phyloP scores from a whole-genome alignment of 179 eudicot species.

The Camellia oleifera region DNA sequence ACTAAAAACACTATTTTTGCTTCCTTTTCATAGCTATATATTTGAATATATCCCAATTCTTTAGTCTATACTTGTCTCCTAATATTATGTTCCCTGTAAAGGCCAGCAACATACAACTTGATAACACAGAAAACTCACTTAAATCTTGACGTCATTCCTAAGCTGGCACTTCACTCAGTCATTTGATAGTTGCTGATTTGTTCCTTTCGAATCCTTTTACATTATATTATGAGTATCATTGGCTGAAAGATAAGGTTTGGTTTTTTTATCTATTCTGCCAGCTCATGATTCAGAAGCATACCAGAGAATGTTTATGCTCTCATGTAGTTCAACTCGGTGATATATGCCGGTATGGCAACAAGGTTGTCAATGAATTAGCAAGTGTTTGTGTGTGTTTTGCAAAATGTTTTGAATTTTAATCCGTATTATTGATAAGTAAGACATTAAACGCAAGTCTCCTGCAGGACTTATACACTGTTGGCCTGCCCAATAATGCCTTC shows the following conservation, averaged over 20 bases:
- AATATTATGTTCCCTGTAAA: neutral
- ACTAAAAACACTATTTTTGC: neutral
- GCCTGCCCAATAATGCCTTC: too few relatives aligned
- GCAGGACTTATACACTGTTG: too few relatives aligned
- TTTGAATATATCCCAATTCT: neutral
- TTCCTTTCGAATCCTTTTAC: neutral
- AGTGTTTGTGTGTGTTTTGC: too few relatives aligned
- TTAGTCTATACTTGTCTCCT: neutral
- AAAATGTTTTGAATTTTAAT: too few relatives aligned
- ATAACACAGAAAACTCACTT: neutral
- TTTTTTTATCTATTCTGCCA: neutral
- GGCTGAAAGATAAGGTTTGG: neutral
- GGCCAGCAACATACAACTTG: neutral
- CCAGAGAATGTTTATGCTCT: neutral
- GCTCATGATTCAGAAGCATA: neutral
- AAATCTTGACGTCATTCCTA: neutral
- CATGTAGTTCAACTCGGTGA: neutral
- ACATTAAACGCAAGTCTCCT: too few relatives aligned
- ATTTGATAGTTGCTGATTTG: neutral
- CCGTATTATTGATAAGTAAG: too few relatives aligned
- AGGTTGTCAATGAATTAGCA: neutral
- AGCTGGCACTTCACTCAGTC: slow-evolving; percentile 1
- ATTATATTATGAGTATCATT: neutral
- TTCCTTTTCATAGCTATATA: neutral
- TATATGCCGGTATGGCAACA: neutral